These are phyloP conservation scores for Medicago lupulina DNA, from an alignment of 306 rosid species.

Conservation along the genomic window DNA sequence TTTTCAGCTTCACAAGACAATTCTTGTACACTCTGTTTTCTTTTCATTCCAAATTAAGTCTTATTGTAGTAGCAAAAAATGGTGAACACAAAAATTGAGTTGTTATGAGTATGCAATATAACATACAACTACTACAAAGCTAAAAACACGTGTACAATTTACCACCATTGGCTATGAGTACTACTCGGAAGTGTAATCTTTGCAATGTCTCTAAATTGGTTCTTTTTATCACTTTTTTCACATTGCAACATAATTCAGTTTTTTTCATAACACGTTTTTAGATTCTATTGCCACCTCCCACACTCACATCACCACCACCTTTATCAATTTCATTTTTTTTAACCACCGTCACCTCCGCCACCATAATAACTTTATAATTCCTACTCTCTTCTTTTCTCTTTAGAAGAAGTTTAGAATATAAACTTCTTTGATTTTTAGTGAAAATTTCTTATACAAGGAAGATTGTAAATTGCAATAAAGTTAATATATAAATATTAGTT, in stretches of 20 bases:
- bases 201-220: conserved; percentile 33
- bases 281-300: not conserved
- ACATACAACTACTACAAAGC: not conserved
- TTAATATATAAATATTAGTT: no score
- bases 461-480: no score
- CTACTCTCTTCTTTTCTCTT: conserved; percentile 2
- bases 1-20: not conserved
- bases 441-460: no score
- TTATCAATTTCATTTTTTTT: not conserved
- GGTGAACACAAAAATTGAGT: conserved; percentile 31
- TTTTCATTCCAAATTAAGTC: not conserved
- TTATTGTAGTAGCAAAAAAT: not conserved
- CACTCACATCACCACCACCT: conserved; percentile 19
- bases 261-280: not conserved
- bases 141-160: conserved; percentile 1
- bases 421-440: not conserved
- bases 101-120: conserved; percentile 16
- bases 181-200: conserved; percentile 40
- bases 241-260: not conserved
- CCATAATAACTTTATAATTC: not conserved
- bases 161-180: conserved; percentile 35
- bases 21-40: not conserved
- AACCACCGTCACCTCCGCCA: conserved; percentile 10
- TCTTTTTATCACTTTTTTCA: not conserved
- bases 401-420: not conserved